Evolutionary conservation across 2,329 filamentous ascomycete species (phyloP).

Genomic region (Ophiostoma novo-ulmi): DNA sequence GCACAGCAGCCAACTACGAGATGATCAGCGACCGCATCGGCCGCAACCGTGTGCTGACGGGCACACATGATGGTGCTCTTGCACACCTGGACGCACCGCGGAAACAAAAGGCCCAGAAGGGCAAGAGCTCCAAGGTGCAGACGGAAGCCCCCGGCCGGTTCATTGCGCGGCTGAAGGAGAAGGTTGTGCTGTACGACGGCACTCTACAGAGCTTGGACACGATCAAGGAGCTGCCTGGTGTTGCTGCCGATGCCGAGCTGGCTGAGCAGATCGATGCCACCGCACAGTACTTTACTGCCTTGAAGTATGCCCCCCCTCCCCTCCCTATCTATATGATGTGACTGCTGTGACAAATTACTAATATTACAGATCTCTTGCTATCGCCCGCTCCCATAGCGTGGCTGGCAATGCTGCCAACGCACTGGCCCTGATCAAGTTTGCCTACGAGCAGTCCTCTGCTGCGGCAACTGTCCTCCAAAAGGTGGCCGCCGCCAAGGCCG

Average conservation of each 20-base stretch:
- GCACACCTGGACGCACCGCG: constrained; percentile 43
- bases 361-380: constrained; percentile 57
- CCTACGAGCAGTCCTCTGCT: constrained; percentile 55
- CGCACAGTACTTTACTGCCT: constrained; percentile 73
- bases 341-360: not conserved
- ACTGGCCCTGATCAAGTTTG: constrained; percentile 75
- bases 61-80: constrained; percentile 70
- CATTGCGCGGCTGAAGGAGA: constrained; percentile 75
- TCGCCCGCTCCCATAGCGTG: constrained; percentile 78
- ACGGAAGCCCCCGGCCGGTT: constrained; percentile 69
- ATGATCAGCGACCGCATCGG: constrained; percentile 93
- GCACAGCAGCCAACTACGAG: constrained; percentile 88
- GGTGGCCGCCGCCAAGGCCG: constrained; percentile 27
- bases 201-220: constrained; percentile 87
- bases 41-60: constrained; percentile 82
- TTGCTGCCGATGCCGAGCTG: constrained; percentile 75
- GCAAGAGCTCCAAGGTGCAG: constrained; percentile 32
- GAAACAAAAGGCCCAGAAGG: constrained; percentile 32
- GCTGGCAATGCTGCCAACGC: constrained; percentile 69
- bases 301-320: constrained; percentile 39
- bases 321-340: no score
- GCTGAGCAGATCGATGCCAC: constrained; percentile 73
- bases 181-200: constrained; percentile 83
- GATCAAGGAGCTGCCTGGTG: constrained; percentile 81
- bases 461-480: constrained; percentile 47